These are phyloP conservation scores for Trypanosoma mega DNA, from an alignment of 208 protist genomes.

Conservation along the genomic window DNA sequence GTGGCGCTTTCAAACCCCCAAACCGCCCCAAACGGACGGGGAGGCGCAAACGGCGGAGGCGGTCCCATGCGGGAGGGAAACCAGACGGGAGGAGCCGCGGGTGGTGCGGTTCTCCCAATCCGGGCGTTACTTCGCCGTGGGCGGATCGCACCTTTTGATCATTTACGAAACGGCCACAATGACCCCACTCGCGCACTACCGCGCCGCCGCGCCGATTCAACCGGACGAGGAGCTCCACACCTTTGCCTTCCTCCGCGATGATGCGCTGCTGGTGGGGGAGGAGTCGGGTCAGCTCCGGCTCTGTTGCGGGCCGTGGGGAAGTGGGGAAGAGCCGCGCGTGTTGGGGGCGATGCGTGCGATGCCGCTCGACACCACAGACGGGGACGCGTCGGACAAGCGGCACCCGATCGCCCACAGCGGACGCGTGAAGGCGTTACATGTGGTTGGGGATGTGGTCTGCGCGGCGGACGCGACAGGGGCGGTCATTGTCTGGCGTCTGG, in stretches of 20 bases:
- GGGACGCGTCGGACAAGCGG: constrained; percentile 29
- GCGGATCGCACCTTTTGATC: constrained; percentile 48
- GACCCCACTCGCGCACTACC: constrained; percentile 25
- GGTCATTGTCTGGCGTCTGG: constrained; percentile 43
- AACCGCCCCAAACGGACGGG: background rate
- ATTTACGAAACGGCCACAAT: constrained; percentile 53
- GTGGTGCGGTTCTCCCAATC: constrained; percentile 49
- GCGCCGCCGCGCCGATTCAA: constrained; percentile 28
- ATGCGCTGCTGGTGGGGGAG: constrained; percentile 50
- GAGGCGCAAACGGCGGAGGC: background rate
- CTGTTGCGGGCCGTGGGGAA: constrained; percentile 4
- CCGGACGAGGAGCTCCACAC: constrained; percentile 49
- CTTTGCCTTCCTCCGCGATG: constrained; percentile 36
- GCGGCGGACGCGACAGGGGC: constrained; percentile 59
- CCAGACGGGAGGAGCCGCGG: constrained; percentile 39
- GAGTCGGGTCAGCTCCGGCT: constrained; percentile 41
- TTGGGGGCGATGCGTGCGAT: background rate
- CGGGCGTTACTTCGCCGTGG: constrained; percentile 42
- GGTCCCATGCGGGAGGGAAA: constrained; percentile 3
- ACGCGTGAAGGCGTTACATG: constrained; percentile 53
- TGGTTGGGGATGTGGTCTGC: constrained; percentile 35
- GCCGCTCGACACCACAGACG: constrained; percentile 11
- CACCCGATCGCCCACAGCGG: constrained; percentile 50
- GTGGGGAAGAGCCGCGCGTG: background rate
- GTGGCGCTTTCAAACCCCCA: constrained; percentile 60